Evolutionary conservation across 768 basidiomycete genomes (phyloP), one percentile per base, ranked within the genome.

Genomic region (Pleurotus citrinopileatus): DNA sequence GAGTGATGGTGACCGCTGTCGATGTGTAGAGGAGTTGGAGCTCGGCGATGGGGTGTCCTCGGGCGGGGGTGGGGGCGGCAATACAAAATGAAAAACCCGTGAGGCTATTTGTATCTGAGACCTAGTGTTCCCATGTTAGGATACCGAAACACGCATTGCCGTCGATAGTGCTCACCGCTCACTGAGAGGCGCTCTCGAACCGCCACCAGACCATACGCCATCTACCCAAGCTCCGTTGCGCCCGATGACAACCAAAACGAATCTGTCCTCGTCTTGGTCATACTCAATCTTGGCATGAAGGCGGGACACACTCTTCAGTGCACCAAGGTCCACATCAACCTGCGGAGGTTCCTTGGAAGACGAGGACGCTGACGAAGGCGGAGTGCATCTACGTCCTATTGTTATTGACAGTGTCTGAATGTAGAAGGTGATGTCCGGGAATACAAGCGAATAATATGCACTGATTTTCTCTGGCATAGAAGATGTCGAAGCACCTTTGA

Each of bases 151-250:
- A 57, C 34, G 47, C 34, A 52, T 28, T 47, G 43, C 37, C 27
- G 57, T 54, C 53, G 26, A 54, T 20, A 54, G 22, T 48, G 62
- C 64, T 46, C 55, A 94, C 96, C 91, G 81, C 67, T 94, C 91
- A 32, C 86, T 77, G 19, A 99, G 74, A 26, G 89, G 82, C n/a
- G 94, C 89, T 56, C 86, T 83, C 56, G 89, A 87, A 13, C 95
- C 93, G 59, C 90, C 87, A 9, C 88, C 89, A 45, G 86, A 86
- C 91, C 95, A 99, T n/a, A 91, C 84, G 26, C 94, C 95, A 59
- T 98, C 94, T 3, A 99, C 94, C 89, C 95, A 98, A 15, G 94
- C 94, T 10, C 97, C 97, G 63, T 99, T 98, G 55, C 97, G 78
- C n/a, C 97, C 97, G 32, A 92, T 80, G 32, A 99, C 95, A 56